Base-by-base conservation (phyloP, 495 filamentous ascomycete genomes). In the Pseudomonodictys pantanalensis region DNA sequence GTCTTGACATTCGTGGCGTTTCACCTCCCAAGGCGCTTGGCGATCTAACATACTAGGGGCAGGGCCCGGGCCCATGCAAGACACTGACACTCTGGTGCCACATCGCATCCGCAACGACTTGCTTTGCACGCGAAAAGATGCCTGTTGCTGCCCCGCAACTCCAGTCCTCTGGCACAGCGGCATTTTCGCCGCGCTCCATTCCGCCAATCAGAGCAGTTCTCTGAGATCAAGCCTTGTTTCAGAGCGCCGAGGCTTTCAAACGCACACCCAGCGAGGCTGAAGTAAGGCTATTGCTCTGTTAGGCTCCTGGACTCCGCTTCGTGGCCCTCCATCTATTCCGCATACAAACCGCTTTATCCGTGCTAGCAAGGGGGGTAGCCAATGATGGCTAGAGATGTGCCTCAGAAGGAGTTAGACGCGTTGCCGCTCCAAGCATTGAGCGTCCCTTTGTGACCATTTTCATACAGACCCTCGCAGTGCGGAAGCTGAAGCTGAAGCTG, bases 1-100 rank as follows among this genome's bases (percentile, higher is more conserved):
- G 51, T 32, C 52, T 62, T 58, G 39, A 35, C 41, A 38, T 39
- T 52, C 55, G 51, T 32, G 50, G 23, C 41, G 58, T 62, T 62
- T 62, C 20, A 56, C 30, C 58, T n/a, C n/a, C n/a, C n/a, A n/a
- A n/a, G n/a, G n/a, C n/a, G n/a, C n/a, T 62, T 62, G 58, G 58
- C 58, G 58, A 62, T 56, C 58, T 50, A 49, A 51, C 51, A 8
- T 5, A 33, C 18, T 25, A 22, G 20, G 57, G 38, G 24, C 29
- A 17, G n/a, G 30, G 9, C 29, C 17, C 46, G 35, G 45, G 38
- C 25, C 2, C 4, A 2, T 30, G n/a, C 32, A 28, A 4, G 28
- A 38, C 42, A 25, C 24, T 55, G 58, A 53, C n/a, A 60, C 58
- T 53, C 49, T 45, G 49, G 42, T 41, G 32, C 30, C 58, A 47